Conservation (phyloP, 441 rosid species). For the Geranium incanum region DNA sequence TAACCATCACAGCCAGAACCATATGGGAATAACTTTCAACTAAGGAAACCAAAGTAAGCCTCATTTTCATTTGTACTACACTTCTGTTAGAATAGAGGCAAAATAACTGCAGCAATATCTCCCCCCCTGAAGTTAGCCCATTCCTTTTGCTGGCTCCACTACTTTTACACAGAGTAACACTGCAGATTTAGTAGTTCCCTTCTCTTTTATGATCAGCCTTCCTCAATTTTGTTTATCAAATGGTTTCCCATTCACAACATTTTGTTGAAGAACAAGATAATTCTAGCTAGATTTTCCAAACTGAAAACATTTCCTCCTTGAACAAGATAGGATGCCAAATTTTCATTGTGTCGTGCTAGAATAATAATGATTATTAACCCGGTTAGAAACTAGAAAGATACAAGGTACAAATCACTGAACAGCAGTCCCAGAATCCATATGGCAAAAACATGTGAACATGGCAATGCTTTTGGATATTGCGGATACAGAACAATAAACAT, state of each 20-base stretch:
- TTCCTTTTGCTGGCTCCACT: neutral
- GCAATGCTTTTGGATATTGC: neutral
- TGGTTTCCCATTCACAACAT: neutral
- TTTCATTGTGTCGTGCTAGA: neutral
- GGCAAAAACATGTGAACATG: neutral
- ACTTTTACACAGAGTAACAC: neutral
- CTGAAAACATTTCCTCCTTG: neutral
- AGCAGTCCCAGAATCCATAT: neutral
- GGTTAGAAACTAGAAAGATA: neutral
- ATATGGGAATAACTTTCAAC: neutral
- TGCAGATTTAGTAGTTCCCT: neutral
- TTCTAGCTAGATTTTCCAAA: neutral
- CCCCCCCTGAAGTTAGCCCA: neutral
- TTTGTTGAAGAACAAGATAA: neutral
- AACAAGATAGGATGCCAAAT: neutral
- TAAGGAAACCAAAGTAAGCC: neutral
- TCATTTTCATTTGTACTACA: neutral
- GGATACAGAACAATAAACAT: constrained; percentile 4
- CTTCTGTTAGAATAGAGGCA: neutral
- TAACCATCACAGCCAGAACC: constrained; percentile 6
- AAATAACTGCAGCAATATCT: neutral
- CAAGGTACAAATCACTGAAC: neutral
- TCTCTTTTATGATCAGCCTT: neutral
- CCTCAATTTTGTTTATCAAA: neutral
- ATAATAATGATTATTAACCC: neutral